Base-by-base conservation (phyloP, 805 yeast genomes). In the Ogataea degrootiae region DNA sequence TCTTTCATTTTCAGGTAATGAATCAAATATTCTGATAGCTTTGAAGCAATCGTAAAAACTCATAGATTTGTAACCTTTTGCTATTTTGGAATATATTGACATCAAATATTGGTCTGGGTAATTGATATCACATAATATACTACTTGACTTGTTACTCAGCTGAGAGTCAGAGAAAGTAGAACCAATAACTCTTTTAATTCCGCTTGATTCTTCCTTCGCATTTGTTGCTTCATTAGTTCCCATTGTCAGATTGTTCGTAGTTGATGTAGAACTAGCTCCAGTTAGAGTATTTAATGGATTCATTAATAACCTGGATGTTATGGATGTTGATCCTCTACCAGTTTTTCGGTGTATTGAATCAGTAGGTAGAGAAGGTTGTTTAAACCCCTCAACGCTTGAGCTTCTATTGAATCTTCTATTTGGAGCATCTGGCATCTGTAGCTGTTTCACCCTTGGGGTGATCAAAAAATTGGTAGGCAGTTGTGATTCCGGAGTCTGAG, bases 1-100 rank as follows among this genome's bases (percentile, higher is more conserved):
- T 49, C 76, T 70, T 63, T 84, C 87, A 42, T 71, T 58, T 43
- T 74, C 76, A 1, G 95, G 87, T 19, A 94, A 70, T 22, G 80
- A 65, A 45, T 79, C 80, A 31, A 92, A 70, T 2, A 80, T 68
- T 46, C 92, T 68, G 9, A 91, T 79, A 0, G 97, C 96, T 57
- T 84, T 82, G 60, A 80, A 81, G 55, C 95, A 87, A 59, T 91
- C 94, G 64, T 77, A 91, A 39, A 75, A 71, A 51, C 76, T 67
- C 72, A 80, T 75, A 17, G 84, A 75, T 55, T 78, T 79, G 62
- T 63, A 79, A n/a, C 79, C 81, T 58, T 76, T 77, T 4, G 85
- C 88, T 54, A 83, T 72, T 8, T 71, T 66, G 1, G 76, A 67
- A 56, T 80, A 82, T 8, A 83, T 62, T 7, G 68, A 64, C 36